Base-by-base conservation (phyloP, 1,284 basidiomycete species). In the Pholiota adiposa region DNA sequence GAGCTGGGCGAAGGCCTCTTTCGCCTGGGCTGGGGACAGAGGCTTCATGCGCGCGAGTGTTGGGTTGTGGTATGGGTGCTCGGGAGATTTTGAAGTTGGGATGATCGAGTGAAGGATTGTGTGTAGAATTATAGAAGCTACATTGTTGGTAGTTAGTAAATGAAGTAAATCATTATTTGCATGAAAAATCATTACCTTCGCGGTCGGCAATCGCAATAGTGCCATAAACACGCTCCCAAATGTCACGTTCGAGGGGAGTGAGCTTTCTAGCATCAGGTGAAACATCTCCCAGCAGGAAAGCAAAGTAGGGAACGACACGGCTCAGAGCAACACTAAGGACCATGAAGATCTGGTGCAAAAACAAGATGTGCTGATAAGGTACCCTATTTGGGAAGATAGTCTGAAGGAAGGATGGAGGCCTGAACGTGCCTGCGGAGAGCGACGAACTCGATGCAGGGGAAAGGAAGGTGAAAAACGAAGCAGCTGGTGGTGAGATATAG, bases 271-370 rank as follows among this genome's bases (percentile, higher is more conserved):
- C 49, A 31, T 70, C 57, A 46, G 54, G 2, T 2, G 44, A 18
- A 11, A 71, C 63, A 31, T 73, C 65, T 0, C 86, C 85, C 57
- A 87, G 81, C 40, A 93, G 73, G 57, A 66, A 63, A 19, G 65
- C 21, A 38, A 69, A 63, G 11, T 85, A 80, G 0, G 90, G 90
- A 0, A 81, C 72, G 2, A 94, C 84, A 34, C 87, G 81, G 16
- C 83, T 84, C 18, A 93, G 77, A 0, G 89, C 91, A 41, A 93
- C 80, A 36, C 85, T 89, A 54, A 87, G 67, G 68, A 91, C 86
- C 63, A 92, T 74, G 70, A 91, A 93, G 25, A 92, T 68, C 63
- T 91, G 85, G 67, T 92, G 93, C n/a, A 94, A 77, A 70, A 93
- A 83, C 19, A 83, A 73, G 62, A 92, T 80, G 69, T 93, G 86